Conservation (phyloP, 768 basidiomycete species). For the Neoboletus brunneissimus region DNA sequence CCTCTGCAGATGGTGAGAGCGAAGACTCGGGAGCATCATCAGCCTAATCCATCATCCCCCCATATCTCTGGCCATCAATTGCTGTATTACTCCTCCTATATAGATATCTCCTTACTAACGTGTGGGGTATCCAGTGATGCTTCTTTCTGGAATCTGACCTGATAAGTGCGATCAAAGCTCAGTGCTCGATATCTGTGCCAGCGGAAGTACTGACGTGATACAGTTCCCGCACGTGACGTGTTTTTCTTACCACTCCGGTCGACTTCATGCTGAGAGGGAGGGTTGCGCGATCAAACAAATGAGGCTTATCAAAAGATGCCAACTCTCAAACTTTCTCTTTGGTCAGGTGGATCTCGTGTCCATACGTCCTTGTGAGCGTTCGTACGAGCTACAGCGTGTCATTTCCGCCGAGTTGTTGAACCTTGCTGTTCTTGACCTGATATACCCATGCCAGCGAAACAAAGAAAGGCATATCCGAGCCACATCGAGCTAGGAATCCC, state of each 20-base stretch:
- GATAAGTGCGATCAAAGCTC: conserved; percentile 21
- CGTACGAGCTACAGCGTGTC: neutral
- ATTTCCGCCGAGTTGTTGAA: neutral
- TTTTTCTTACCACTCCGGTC: conserved; percentile 1
- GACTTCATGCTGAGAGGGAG: conserved; percentile 6
- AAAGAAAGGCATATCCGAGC: neutral
- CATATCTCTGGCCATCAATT: conserved; percentile 26
- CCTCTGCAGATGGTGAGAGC: conserved; percentile 58
- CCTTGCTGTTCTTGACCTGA: neutral
- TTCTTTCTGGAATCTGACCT: conserved; percentile 11
- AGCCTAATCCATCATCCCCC: conserved; percentile 26
- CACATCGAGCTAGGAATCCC: conserved; percentile 6
- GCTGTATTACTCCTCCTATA: conserved; percentile 36
- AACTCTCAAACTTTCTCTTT: neutral
- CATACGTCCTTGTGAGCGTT: conserved; percentile 12
- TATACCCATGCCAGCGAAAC: conserved; percentile 11
- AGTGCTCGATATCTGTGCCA: conserved; percentile 8
- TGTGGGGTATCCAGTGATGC: conserved; percentile 21
- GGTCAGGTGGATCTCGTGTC: conserved; percentile 16
- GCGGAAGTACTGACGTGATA: neutral
- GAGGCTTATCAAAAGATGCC: conserved; percentile 6
- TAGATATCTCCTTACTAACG: conserved; percentile 29
- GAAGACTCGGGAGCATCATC: conserved; percentile 43
- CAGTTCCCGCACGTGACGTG: conserved; percentile 12
- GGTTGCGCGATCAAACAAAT: conserved; percentile 5